Evolutionary conservation across 768 basidiomycete species (phyloP), one percentile per base, ranked within the genome.

Genomic region (Psilocybe azurescens): DNA sequence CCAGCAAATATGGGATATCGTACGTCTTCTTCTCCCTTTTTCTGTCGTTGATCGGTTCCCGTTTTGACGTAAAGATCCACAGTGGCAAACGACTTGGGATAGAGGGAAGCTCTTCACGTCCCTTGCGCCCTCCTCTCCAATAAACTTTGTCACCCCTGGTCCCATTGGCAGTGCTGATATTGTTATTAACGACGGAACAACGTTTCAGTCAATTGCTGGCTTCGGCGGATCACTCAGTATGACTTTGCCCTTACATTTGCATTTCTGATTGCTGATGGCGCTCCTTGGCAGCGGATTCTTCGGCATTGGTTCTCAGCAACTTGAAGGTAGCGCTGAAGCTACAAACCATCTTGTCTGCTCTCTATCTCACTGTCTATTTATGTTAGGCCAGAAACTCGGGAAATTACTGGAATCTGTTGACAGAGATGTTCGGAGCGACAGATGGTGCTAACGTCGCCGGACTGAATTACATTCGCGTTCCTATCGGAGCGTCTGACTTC

Each of bases 401-500:
- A 16, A 87, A 81, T 67, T 92, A 93, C 67, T 85, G 83, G 79
- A 73, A 76, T 9, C 67, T 92, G 5, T 69, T 92, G 41, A 77
- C 80, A 36, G 80, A 84, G 62, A 80, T 90, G 65, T 92, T 91
- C 68, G 76, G 84, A 56, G 82, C 86, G 14, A 82, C 83, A 1
- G 86, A 92, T 69, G 86, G 81, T 0, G 81, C 82, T 10, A 78
- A 85, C 58, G 79, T 84, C 5, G 90, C 91, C 29, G 91, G 90
- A 1, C 74, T 93, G 55, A 86, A 85, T 47, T 89, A 89, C 67
- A 74, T 93, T 53, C 84, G 91, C 9, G 78, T 92, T 41, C 84
- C 90, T 0, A 79, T 93, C 13, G 91, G 91, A 13, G 88, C 91
- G 3, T 83, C 88, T 3, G 91, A 92, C 72, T 92, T 92, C 68